Conservation (phyloP, 208 protist species). For the Wallacemonas sp. region DNA sequence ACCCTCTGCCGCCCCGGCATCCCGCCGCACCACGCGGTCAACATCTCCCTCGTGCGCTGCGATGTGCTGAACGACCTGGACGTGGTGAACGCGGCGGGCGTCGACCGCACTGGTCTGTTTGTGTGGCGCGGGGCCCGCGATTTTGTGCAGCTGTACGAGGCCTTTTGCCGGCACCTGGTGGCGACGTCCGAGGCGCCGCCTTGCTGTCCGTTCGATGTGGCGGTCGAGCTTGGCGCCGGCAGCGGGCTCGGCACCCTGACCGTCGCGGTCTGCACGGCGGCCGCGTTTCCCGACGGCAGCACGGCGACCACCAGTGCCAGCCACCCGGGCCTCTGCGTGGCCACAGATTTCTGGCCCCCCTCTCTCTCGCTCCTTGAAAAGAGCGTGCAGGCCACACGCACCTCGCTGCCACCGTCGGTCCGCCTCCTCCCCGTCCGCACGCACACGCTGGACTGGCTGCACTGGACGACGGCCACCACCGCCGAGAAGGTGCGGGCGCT, state of each 20-base stretch:
- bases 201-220: neutral
- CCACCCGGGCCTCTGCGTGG: neutral
- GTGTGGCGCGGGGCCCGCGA: slow-evolving; percentile 2
- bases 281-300: neutral
- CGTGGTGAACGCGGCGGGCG: slow-evolving; percentile 2
- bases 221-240: slow-evolving; percentile 6
- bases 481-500: neutral
- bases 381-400: neutral
- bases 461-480: neutral
- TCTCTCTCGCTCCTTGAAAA: neutral
- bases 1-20: neutral
- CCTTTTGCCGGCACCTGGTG: neutral
- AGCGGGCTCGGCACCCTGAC: slow-evolving; percentile 5
- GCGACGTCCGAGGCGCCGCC: neutral
- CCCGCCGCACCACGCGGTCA: neutral
- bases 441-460: slow-evolving; percentile 1
- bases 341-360: slow-evolving; percentile 4
- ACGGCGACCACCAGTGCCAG: no score
- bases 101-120: neutral
- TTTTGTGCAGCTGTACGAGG: slow-evolving; percentile 6
- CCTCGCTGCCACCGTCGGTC: neutral
- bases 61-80: neutral
- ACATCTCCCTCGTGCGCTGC: neutral
- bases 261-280: neutral
- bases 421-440: neutral